Base-by-base conservation (phyloP, 306 rosid species). In the Quercus berberidifolia region DNA sequence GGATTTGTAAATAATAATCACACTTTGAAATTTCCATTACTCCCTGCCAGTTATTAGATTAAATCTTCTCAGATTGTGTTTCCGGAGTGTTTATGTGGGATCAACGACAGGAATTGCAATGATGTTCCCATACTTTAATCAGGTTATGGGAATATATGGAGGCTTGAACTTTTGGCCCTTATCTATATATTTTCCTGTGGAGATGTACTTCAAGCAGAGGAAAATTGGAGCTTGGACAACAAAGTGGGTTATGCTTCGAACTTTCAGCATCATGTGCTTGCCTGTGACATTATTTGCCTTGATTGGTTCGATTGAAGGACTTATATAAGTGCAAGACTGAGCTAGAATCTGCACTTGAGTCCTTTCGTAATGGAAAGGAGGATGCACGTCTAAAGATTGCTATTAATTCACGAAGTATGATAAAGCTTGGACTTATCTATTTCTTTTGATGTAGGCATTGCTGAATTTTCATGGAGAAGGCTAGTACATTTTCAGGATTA, bases 41-140 rank as follows among this genome's bases (percentile, higher is more conserved):
- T 88, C 30, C 86, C 90, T 88, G 30, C 86, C 90, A 21, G 69
- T 62, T 54, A 82, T 88, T 21, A 81, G 69, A 58, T 57, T 91
- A 25, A 88, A 58, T 64, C 23, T 85, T 57, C 76, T 88, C 5
- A 87, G 90, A 69, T 75, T 88, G 58, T 58, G 86, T 80, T 88
- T 91, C 86, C 76, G 94, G 56, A 78, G 87, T 4, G 78, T 51
- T 60, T 91, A 88, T 55, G 90, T 91, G 21, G 83, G 55, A 5
- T 73, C 90, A 41, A 87, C 94, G 9, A 87, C 83, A 0, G 63
- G 80, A 57, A 83, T 90, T 74, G 88, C 88, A 2, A 73, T 90
- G 81, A n/a, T 76, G 28, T 90, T 90, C 71, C 94, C 94, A 38
- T 87, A 90, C 84, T 90, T 90, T 91, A 90, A 90, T 72, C 94